Percentiles rank a stretch among this genome's conserved stretches.
Evolutionary conservation across 2,329 filamentous ascomycete species (phyloP).

Genomic region (Penicillium rolfsii): DNA sequence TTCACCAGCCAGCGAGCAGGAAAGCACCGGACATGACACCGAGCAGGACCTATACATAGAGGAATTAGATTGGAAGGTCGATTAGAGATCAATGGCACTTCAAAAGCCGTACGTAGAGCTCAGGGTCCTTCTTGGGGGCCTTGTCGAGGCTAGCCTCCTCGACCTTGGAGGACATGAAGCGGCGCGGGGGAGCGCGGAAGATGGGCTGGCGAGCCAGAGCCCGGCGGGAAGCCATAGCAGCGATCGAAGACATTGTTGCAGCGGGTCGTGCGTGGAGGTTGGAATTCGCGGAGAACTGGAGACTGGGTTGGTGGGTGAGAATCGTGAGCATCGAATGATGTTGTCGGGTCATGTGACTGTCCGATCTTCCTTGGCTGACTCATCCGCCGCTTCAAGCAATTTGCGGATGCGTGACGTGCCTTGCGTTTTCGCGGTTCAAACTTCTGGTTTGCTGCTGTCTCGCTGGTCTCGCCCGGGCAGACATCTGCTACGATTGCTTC

Average conservation of each 20-base stretch:
- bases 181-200: conserved; percentile 47
- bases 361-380: conserved; percentile 14
- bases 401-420: conserved; percentile 11
- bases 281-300: conserved; percentile 25
- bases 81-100: conserved; percentile 16
- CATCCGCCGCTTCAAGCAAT: conserved; percentile 20
- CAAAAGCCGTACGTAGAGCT: conserved; percentile 67
- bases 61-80: conserved; percentile 23
- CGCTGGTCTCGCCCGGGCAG: not conserved
- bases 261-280: conserved; percentile 22
- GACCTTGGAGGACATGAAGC: conserved; percentile 46
- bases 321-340: conserved; percentile 41
- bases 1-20: conserved; percentile 77
- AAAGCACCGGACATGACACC: conserved; percentile 89
- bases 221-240: conserved; percentile 47
- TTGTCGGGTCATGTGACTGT: conserved; percentile 28
- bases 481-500: conserved; percentile 6
- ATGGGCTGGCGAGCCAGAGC: conserved; percentile 46
- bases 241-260: conserved; percentile 48
- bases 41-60: conserved; percentile 71
- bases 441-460: conserved; percentile 2
- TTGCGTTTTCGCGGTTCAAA: conserved; percentile 10
- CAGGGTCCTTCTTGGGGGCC: conserved; percentile 70
- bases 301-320: conserved; percentile 35
- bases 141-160: conserved; percentile 60